phyloP scores from a whole-genome alignment of 2,329 filamentous ascomycete species.

The Plenodomus biglobosus region DNA sequence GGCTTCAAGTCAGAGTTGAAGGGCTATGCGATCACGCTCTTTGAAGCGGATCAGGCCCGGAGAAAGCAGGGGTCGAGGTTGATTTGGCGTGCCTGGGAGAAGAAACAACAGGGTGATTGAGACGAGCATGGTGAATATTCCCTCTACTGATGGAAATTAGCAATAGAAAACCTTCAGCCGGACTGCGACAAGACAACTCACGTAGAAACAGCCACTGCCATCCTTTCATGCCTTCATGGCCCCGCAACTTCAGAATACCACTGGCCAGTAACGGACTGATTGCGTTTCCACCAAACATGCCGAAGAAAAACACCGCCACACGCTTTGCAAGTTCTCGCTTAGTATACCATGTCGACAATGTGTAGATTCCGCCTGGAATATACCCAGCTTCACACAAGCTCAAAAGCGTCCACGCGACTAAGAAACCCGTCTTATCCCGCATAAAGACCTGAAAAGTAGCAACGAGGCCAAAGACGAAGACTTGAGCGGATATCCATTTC shows the following conservation, averaged over 20 bases:
- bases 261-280: conserved; percentile 54
- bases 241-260: conserved; percentile 52
- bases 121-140: conserved; percentile 47
- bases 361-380: conserved; percentile 56
- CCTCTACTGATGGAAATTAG: conserved; percentile 33
- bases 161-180: too few relatives aligned
- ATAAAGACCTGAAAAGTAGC: conserved; percentile 48
- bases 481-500: conserved; percentile 54
- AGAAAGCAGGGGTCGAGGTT: conserved; percentile 45
- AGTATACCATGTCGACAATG: conserved; percentile 56
- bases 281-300: conserved; percentile 56
- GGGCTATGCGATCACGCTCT: conserved; percentile 34
- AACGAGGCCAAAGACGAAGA: conserved; percentile 53
- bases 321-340: conserved; percentile 51
- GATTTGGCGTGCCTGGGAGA: conserved; percentile 49
- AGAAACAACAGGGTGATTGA: conserved; percentile 46
- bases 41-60: conserved; percentile 47
- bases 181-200: too few relatives aligned
- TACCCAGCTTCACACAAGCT: conserved; percentile 56
- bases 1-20: conserved; percentile 41
- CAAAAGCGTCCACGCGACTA: conserved; percentile 49
- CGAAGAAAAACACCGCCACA: conserved; percentile 56
- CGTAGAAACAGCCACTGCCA: conserved; percentile 58
- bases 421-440: conserved; percentile 46
- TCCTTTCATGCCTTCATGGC: conserved; percentile 45